phyloP scores from a whole-genome alignment of 1,139 yeast species.

The Suhomyces panamericanus region DNA sequence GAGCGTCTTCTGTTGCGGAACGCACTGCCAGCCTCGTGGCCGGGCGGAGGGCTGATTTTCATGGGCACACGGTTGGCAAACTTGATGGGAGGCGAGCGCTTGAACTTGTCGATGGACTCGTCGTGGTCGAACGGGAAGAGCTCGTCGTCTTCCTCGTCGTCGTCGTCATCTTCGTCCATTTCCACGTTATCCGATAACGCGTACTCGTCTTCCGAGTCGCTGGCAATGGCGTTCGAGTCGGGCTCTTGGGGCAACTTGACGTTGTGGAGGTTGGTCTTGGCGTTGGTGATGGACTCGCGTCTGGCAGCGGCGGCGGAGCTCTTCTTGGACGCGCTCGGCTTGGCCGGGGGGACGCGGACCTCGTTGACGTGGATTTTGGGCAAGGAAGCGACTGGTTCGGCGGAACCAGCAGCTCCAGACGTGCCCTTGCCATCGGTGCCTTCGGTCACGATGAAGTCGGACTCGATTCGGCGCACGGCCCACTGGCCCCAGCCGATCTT shows the following conservation, averaged over 20 bases:
- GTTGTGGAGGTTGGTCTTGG: constrained; percentile 46
- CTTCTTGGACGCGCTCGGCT: constrained; percentile 49
- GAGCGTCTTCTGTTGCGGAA: constrained; percentile 25
- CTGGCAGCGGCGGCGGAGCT: constrained; percentile 23
- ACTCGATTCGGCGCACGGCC: constrained; percentile 69
- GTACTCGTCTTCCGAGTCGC: constrained; percentile 46
- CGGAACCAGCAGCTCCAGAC: neutral
- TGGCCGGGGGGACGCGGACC: constrained; percentile 40
- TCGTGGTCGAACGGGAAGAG: constrained; percentile 51
- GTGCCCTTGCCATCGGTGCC: constrained; percentile 36
- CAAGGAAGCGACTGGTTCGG: constrained; percentile 5
- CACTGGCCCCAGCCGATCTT: constrained; percentile 99
- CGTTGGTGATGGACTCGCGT: constrained; percentile 58
- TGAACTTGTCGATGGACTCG: constrained; percentile 19
- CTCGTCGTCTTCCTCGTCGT: constrained; percentile 32
- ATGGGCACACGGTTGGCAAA: constrained; percentile 49
- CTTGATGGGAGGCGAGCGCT: constrained; percentile 39
- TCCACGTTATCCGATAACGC: constrained; percentile 15
- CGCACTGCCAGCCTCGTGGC: constrained; percentile 21
- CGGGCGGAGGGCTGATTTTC: constrained; percentile 45
- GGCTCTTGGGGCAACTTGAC: constrained; percentile 45
- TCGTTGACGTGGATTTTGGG: constrained; percentile 31
- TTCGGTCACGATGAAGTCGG: constrained; percentile 51
- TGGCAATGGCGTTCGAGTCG: constrained; percentile 31
- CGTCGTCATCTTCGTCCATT: constrained; percentile 20